These are phyloP conservation scores for Astraeus odoratus DNA, from an alignment of 768 basidiomycete genomes.

Conservation along the genomic window DNA sequence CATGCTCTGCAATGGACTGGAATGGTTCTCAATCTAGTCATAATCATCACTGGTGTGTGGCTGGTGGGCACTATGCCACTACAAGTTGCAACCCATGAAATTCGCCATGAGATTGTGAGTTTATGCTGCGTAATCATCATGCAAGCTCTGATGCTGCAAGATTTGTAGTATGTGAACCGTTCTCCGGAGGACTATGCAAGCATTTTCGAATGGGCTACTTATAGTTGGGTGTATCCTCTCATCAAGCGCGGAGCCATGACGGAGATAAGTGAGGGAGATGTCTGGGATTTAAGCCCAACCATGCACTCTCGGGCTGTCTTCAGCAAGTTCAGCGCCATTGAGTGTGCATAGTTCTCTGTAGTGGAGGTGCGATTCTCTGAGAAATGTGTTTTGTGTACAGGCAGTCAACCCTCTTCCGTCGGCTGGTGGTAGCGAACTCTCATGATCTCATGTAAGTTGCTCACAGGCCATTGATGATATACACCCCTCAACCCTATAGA, in stretches of 20 bases:
- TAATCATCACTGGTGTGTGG: slow-evolving; percentile 35
- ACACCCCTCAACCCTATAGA: slow-evolving; percentile 19
- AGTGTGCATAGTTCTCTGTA: slow-evolving; percentile 7
- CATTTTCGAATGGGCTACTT: slow-evolving; percentile 66
- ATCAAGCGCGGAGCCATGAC: slow-evolving; percentile 41
- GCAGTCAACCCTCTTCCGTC: slow-evolving; percentile 31
- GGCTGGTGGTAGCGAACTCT: slow-evolving; percentile 40
- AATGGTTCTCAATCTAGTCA: slow-evolving; percentile 37
- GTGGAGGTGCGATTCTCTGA: not conserved
- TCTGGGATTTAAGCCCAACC: slow-evolving; percentile 66
- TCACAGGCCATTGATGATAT: not conserved
- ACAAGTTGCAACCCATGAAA: slow-evolving; percentile 47
- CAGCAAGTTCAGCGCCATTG: slow-evolving; percentile 32
- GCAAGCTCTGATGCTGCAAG: slow-evolving; percentile 1
- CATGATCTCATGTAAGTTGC: slow-evolving; percentile 33
- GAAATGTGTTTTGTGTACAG: slow-evolving; percentile 5
- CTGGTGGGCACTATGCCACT: slow-evolving; percentile 60
- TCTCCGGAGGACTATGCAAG: slow-evolving; percentile 70
- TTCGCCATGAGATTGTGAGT: slow-evolving; percentile 56
- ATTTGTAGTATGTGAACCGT: slow-evolving; percentile 19
- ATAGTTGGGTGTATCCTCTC: slow-evolving; percentile 65
- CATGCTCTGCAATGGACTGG: not conserved
- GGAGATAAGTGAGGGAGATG: slow-evolving; percentile 63
- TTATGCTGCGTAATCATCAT: not conserved
- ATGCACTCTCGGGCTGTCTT: slow-evolving; percentile 63